Evolutionary conservation across 164 flowering plant species (phyloP), one percentile per base, ranked within the genome.

Genomic region (Umbilicus rupestris): DNA sequence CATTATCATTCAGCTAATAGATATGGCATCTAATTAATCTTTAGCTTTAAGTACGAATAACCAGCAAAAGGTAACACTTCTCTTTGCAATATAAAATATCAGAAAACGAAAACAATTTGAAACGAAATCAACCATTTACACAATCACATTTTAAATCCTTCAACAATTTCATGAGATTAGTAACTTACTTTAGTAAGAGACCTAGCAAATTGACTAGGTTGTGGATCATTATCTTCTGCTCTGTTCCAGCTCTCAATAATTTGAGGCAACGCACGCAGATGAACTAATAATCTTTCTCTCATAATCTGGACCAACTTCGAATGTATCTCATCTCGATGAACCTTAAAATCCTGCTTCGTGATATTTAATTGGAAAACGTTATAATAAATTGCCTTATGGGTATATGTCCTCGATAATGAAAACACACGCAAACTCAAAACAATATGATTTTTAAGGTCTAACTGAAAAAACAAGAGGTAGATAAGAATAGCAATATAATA

Each of bases 271-370:
- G 86, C 79, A 50, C 96, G 90, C 9, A 94, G 76, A 80, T 95
- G 97, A 69, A 82, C 78, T 78, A 88, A 72, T 72, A 95, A 78
- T 72, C 99, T 83, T 78, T 95, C 99, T 70, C 90, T 83, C 99
- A 95, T 92, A 73, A 95, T 95, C 80, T 95, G 97, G 70, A 95
- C 96, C 76, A 95, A 80, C 76, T 95, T 95, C 28, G 93, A 73
- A 75, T 89, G 97, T 75, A 95, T 95, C 77, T 92, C 99, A 78
- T 95, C 97, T 37, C 86, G 79, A 66, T 95, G 99, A 77, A 87
- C 82, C 78, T 85, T 92, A 63, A 83, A 95, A 71, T 92, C 99
- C 99, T 95, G 63, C n/a, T 59, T 66, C 16, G 67, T 0, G 12
- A 33, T 17, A 50, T 65, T 12, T 17, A 29, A 42, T 41, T 10